A percentile compares a stretch with the other conserved stretches of the same genome.
phyloP scores from a whole-genome alignment of 1,139 yeast genomes.

The Yamadazyma membranifaciens region DNA sequence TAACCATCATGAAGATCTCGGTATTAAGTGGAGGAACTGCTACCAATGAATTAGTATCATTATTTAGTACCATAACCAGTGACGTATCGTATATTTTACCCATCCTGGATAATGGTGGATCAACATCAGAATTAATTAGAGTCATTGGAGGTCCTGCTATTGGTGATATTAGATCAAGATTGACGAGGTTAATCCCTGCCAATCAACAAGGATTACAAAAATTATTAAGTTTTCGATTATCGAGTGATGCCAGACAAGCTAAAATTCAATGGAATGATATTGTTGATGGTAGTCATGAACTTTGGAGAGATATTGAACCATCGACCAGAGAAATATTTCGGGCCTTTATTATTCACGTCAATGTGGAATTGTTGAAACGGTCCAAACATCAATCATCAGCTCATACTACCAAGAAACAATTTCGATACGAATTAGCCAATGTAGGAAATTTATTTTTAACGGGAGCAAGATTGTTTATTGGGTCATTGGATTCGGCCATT shows the following conservation, averaged over 20 bases:
- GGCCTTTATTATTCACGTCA: slow-evolving; percentile 75
- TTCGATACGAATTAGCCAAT: slow-evolving; percentile 73
- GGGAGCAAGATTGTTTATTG: slow-evolving; percentile 78
- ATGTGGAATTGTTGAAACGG: slow-evolving; percentile 72
- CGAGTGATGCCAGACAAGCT: slow-evolving; percentile 53
- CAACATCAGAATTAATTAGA: slow-evolving; percentile 86
- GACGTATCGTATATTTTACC: slow-evolving; percentile 70
- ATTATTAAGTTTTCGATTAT: slow-evolving; percentile 61
- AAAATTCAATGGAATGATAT: slow-evolving; percentile 71
- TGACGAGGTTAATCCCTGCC: slow-evolving; percentile 66
- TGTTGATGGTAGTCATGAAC: slow-evolving; percentile 73
- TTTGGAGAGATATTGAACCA: slow-evolving; percentile 64
- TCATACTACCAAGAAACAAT: slow-evolving; percentile 48
- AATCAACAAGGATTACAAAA: slow-evolving; percentile 41
- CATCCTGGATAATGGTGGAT: slow-evolving; percentile 91
- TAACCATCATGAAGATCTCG: slow-evolving; percentile 24
- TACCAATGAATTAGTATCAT: slow-evolving; percentile 58
- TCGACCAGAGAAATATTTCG: slow-evolving; percentile 73
- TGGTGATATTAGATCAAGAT: slow-evolving; percentile 84
- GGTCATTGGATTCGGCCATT: slow-evolving; percentile 80
- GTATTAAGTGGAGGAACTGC: slow-evolving; percentile 78
- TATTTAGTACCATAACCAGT: slow-evolving; percentile 41
- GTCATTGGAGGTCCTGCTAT: slow-evolving; percentile 95
- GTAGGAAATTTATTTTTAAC: slow-evolving; percentile 83
- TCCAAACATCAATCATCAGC: slow-evolving; percentile 43